A percentile compares a stretch with the other conserved stretches of the same genome.
Conservation (phyloP, 139 green algal genomes). For the Chlamydomonas sp. region DNA sequence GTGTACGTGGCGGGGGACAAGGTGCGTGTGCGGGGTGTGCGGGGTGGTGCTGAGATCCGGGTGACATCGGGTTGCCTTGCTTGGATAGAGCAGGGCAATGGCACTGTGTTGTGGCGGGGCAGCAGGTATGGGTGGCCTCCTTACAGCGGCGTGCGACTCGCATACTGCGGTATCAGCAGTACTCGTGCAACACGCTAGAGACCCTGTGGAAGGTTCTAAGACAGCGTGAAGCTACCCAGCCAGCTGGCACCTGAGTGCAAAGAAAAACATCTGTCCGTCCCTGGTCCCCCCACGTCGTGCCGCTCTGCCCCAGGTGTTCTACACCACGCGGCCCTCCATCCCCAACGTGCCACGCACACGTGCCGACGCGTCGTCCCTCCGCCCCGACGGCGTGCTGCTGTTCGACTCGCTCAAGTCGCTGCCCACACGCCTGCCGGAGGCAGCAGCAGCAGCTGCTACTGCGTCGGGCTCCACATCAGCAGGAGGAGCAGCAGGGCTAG, state of each 20-base stretch:
- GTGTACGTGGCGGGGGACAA: constrained; percentile 77
- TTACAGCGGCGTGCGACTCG: neutral
- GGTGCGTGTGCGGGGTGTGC: constrained; percentile 35
- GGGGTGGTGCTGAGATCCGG: neutral
- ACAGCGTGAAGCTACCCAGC: too few species aligned
- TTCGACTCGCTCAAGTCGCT: constrained; percentile 78
- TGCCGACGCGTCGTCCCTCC: neutral
- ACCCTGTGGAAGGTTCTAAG: too few species aligned
- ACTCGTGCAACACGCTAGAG: too few species aligned
- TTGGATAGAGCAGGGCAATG: too few species aligned
- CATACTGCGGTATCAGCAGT: too few species aligned
- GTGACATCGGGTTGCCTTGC: too few species aligned
- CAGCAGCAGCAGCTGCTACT: neutral
- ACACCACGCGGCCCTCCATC: constrained; percentile 61
- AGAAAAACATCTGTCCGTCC: neutral
- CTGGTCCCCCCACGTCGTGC: neutral
- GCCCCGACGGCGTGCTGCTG: constrained; percentile 26
- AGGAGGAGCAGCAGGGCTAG: neutral
- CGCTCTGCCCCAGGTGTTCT: constrained; percentile 59
- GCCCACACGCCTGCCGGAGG: constrained; percentile 57
- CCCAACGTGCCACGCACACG: constrained; percentile 53
- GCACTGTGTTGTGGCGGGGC: neutral
- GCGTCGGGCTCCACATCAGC: neutral
- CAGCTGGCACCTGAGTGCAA: too few species aligned
- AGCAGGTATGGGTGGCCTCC: neutral